A percentile compares a stretch with the other conserved stretches of the same genome.
Evolutionary conservation across 306 rosid species (phyloP).

Genomic region (Prunus armeniaca): DNA sequence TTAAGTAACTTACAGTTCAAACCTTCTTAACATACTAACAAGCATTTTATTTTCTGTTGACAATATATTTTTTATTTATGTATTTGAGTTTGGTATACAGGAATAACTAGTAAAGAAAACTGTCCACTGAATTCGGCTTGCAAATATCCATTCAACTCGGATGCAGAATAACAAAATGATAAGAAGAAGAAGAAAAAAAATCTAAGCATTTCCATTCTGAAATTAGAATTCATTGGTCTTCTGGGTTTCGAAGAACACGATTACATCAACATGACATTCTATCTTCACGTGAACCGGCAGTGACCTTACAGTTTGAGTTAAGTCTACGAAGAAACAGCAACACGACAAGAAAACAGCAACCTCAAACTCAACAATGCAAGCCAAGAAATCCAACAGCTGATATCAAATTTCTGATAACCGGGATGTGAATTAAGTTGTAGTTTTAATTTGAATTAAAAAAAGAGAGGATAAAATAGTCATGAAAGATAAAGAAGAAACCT

Average conservation of each 20-base stretch:
- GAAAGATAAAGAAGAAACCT: constrained; percentile 33
- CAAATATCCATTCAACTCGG: too few species aligned
- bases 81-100: too few species aligned
- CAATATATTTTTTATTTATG: too few species aligned
- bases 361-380: background rate
- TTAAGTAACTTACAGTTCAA: background rate
- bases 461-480: background rate
- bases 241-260: background rate
- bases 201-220: too few species aligned
- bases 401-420: background rate
- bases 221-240: too few species aligned
- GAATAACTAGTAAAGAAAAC: too few species aligned
- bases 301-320: background rate
- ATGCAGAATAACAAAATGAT: too few species aligned
- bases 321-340: background rate
- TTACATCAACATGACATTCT: background rate
- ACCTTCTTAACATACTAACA: background rate
- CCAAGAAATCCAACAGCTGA: background rate
- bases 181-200: too few species aligned
- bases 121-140: too few species aligned
- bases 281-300: background rate
- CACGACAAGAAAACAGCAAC: background rate
- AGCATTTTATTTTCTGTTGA: background rate
- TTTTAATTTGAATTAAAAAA: too few species aligned
- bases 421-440: background rate